Base-by-base conservation (phyloP, 106 monocot genomes). In the Triglochin maritima region DNA sequence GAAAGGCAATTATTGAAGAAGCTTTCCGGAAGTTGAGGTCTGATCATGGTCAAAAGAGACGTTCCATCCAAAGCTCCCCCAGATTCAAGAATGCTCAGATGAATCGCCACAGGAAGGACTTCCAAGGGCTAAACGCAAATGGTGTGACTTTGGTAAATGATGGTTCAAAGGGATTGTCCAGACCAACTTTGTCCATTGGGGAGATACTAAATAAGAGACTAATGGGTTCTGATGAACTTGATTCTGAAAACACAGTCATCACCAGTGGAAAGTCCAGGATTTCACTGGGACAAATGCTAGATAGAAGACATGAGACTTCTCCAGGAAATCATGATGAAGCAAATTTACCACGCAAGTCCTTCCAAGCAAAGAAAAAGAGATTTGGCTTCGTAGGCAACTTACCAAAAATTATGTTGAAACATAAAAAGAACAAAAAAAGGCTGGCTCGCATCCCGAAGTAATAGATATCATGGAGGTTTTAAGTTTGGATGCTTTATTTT, bases 141-240 rank as follows among this genome's bases (percentile, higher is more conserved):
- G 64, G 53, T 11, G 63, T 6, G 15, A 64, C 17, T 64, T 44
- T 52, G 51, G 5, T 46, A 42, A 51, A 64, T 65, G 81, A 81
- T 60, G 45, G 9, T 50, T 63, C 79, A 2, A 78, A 62, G 66
- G 60, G 5, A 56, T 63, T 62, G 44, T 45, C 57, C 54, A 77
- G 69, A 64, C 83, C 79, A n/a, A 64, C 89, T 13, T 56, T 94
- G 72, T 85, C 87, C 0, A 87, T 94, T 7, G 89, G 94, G 56
- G 84, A 94, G 65, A 94, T 94, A 74, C 79, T 94, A 15, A 82
- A 82, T 54, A 78, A 72, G 84, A 94, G 87, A 61, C 68, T 94
- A 71, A 53, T 69, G 46, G 72, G 76, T 46, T 71, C 89, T 67
- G 78, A 79, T 15, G 82, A 81, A 29, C 72, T 68, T 3, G 68